Evolutionary conservation across 164 flowering plant species (phyloP), one percentile per base, ranked within the genome.

Genomic region (Kalanchoe fedtschenkoi): DNA sequence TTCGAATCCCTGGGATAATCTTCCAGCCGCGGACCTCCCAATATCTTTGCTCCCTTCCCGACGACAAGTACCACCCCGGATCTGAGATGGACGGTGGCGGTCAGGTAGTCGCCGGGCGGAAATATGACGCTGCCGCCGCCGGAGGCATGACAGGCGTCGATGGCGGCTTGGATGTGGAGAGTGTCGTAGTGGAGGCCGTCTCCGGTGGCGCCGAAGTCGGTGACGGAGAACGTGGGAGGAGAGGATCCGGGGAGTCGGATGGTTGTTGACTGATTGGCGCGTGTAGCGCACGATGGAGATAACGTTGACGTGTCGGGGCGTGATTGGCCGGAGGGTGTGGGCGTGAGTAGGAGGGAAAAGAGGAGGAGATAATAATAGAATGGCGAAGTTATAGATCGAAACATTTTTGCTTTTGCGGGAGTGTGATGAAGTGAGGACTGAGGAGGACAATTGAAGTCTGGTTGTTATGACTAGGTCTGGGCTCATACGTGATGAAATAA

Each of bases 151-250:
- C 96, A 92, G 62, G 74, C 74, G 68, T 90, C 83, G 74, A 93
- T 78, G 54, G 98, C 84, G 21, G 90, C 72, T 66, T 93, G 98
- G 76, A 90, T 93, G 46, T 72, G 71, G 17, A 14, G 30, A 29
- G 98, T 88, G 71, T 93, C 96, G 81, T 88, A 85, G 71, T 62
- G 74, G 60, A 33, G 5, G 57, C 97, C 97, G 65, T 83, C 84
- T 54, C 91, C 99, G 72, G 64, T 60, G 58, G 99, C 96, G 58
- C 96, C 96, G 79, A 67, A 90, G 74, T 90, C 95, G 19, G 70
- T 63, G 76, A 90, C 97, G 70, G 81, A 76, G 78, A 82, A 34
- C 69, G 78, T 51, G 64, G 59, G 39, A 34, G 42, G 1, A 26
- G 41, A 32, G 51, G 56, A 13, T 35, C 15, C 37, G 30, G 33